Evolutionary conservation across 768 basidiomycete species (phyloP), one percentile per base, ranked within the genome.

Genomic region (Suillus occidentalis): DNA sequence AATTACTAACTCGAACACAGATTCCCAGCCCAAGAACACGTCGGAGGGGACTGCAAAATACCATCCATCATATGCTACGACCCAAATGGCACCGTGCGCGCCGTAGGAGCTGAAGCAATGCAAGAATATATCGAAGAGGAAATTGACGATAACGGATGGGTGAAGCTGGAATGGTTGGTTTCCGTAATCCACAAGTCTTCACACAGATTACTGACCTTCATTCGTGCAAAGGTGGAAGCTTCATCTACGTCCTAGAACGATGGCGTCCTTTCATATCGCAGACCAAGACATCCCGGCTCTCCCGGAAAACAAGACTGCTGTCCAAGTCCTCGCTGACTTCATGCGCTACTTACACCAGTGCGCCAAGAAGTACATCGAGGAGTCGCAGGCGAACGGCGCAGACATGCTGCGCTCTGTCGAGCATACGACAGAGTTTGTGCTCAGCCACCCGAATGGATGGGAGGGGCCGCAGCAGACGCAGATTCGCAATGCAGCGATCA

Each of bases 61-160:
- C 84, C 83, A 0, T 80, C 83, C 12, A 75, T 85, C 25, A 71
- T 82, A 6, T 82, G 81, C 63, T 86, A 85, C 61, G 82, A 84
- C 65, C 34, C 61, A 12, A 68, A 72, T 14, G 84, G 84, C 0
- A 65, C 63, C 3, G 71, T 81, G 39, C 74, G 72, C 31, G 84
- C 84, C 0, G 76, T 80, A 20, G 85, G 85, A 2, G 78, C 81
- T 16, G 83, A 84, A 64, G 82, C 84, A 1, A 68, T 67, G n/a
- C 72, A 76, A 45, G 81, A 81, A 52, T 73, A 73, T 36, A 71
- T 76, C 6, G 69, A 79, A 9, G 81, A 80, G 55, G 69, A 49
- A 60, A 83, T 82, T 4, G 79, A 80, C 34, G 81, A 83, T 0
- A 75, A 79, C 62, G 66, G 65, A 60, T 75, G 70, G 70, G 18